A percentile compares a stretch with the other conserved stretches of the same genome.
These are phyloP conservation scores for Colletotrichum sublineola DNA, from an alignment of 2,329 filamentous ascomycete genomes.

Conservation along the genomic window DNA sequence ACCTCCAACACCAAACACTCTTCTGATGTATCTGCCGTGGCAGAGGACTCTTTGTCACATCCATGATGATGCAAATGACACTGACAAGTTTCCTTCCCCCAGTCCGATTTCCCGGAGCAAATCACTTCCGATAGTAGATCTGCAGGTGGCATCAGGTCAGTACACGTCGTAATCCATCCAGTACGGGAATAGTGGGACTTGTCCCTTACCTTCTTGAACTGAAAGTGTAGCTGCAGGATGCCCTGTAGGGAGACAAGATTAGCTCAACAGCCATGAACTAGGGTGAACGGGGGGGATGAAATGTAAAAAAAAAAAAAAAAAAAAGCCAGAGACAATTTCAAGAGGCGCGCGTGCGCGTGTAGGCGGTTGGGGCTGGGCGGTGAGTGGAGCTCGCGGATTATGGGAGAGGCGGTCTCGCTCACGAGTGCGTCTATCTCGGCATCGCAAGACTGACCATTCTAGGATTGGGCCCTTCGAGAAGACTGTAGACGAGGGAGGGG, in stretches of 20 bases:
- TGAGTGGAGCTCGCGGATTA: not conserved
- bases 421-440: slow-evolving; percentile 14
- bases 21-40: slow-evolving; percentile 3
- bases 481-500: slow-evolving; percentile 4
- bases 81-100: not conserved
- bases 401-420: slow-evolving; percentile 8
- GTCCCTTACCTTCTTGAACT: slow-evolving; percentile 90
- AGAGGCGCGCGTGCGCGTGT: slow-evolving; percentile 41
- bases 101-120: slow-evolving; percentile 16
- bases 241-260: slow-evolving; percentile 68
- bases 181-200: slow-evolving; percentile 15
- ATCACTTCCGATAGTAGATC: slow-evolving; percentile 70
- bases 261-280: slow-evolving; percentile 45
- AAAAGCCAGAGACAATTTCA: not conserved
- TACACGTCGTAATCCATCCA: slow-evolving; percentile 22
- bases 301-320: slow-evolving; percentile 20
- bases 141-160: slow-evolving; percentile 48
- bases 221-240: slow-evolving; percentile 95
- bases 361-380: slow-evolving; percentile 31
- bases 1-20: slow-evolving; percentile 11
- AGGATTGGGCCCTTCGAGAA: slow-evolving; percentile 23
- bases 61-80: slow-evolving; percentile 26
- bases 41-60: slow-evolving; percentile 26
- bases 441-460: slow-evolving; percentile 20
- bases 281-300: slow-evolving; percentile 42